Evolutionary conservation across 805 yeast genomes (phyloP), one percentile per base, ranked within the genome.

Genomic region (Cyberlindnera veronae): DNA sequence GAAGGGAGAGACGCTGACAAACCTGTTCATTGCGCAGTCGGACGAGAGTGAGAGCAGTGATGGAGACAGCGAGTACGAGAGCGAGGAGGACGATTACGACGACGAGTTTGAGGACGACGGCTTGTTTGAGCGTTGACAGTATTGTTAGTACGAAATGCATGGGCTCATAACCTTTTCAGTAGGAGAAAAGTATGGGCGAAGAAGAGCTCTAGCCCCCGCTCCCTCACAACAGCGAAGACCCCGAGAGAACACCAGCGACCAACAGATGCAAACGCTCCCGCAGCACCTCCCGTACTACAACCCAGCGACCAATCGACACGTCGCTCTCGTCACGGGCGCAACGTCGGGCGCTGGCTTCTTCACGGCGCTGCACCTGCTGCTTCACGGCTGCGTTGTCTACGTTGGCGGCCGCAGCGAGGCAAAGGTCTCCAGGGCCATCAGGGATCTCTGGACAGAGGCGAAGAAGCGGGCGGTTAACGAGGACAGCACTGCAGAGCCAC

Each of bases 331-430:
- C 22, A 81, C 93, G 0, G 95, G 95, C 2, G 95, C 93, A 6
- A 84, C 81, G 51, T 74, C 83, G 41, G 95, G 95, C 0, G 75
- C 84, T 15, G 95, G 96, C 10, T 86, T 75, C 68, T 83, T 70
- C 57, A 80, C 90, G 0, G 86, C 79, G 8, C 66, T 85, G 18
- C 90, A 85, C 53, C 68, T 87, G 6, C 85, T 81, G 53, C 66
- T 84, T 36, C 95, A 86, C 59, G 96, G 96, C 0, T 84, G 74
- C 56, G 66, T 71, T 8, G 81, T 87, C 3, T 87, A 86, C 55
- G 66, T 87, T 27, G 87, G 84, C 3, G 91, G 95, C 4, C 65
- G 95, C 48, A 78, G 75, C 48, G 66, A 64, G 32, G 62, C 70
- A 12, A 68, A 83, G 42, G 81, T 82, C 5, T 61, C 65, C 32